phyloP scores from a whole-genome alignment of 2,329 filamentous ascomycete genomes.

The Bipolaris bicolor region DNA sequence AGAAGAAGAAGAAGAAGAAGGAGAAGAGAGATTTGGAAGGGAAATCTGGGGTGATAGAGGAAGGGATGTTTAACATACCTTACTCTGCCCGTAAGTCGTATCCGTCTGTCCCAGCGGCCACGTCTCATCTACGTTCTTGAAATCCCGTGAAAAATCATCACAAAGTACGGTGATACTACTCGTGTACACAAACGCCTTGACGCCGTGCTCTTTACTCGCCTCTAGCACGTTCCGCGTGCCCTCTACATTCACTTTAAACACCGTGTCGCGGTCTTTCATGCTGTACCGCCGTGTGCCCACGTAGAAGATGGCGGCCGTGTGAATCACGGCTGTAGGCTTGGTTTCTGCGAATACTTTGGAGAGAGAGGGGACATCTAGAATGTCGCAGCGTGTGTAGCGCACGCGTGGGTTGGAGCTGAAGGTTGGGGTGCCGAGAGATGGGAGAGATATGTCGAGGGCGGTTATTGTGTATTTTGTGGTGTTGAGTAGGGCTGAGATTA shows the following conservation, averaged over 20 bases:
- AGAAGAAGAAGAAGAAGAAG: not conserved
- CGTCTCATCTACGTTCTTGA: conserved; percentile 83
- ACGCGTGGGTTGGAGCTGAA: conserved; percentile 28
- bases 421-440: conserved; percentile 34
- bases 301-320: conserved; percentile 71
- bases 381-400: conserved; percentile 49
- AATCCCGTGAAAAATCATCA: conserved; percentile 74
- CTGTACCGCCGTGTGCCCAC: conserved; percentile 49
- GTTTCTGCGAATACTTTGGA: conserved; percentile 62
- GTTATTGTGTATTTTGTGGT: conserved; percentile 49
- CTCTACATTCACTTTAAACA: conserved; percentile 84
- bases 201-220: conserved; percentile 70
- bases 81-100: conserved; percentile 86
- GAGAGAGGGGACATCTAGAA: conserved; percentile 47
- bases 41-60: not conserved
- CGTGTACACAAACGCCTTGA: conserved; percentile 87
- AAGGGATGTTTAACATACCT: conserved; percentile 59
- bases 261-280: conserved; percentile 55
- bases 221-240: conserved; percentile 81
- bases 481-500: conserved; percentile 50
- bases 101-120: conserved; percentile 77
- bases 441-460: conserved; percentile 49
- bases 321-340: conserved; percentile 83
- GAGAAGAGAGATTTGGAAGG: not conserved
- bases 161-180: conserved; percentile 86